Evolutionary conservation across 495 filamentous ascomycete genomes (phyloP).

Genomic region (Durotheca rogersii): DNA sequence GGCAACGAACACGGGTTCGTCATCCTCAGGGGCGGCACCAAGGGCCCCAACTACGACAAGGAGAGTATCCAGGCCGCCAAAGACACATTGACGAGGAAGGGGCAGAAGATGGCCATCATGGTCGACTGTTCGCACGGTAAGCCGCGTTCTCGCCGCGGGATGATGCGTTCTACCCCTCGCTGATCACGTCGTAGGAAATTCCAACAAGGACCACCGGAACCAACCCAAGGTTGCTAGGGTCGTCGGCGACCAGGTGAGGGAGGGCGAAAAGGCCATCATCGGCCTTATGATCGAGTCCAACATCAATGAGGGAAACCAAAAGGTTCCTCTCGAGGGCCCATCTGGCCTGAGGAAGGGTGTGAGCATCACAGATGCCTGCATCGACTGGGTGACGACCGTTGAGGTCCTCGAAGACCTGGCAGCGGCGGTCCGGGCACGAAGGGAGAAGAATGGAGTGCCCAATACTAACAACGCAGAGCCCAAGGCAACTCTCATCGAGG

Average conservation of each 20-base stretch:
- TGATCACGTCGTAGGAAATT: constrained; percentile 56
- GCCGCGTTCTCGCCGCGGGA: constrained; percentile 12
- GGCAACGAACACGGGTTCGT: constrained; percentile 98
- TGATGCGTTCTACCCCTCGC: constrained; percentile 8
- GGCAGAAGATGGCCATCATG: constrained; percentile 88
- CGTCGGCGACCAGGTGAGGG: constrained; percentile 80
- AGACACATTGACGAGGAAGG: constrained; percentile 80
- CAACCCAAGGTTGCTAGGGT: constrained; percentile 88
- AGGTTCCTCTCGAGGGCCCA: constrained; percentile 83
- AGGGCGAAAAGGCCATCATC: constrained; percentile 84
- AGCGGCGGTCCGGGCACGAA: constrained; percentile 74
- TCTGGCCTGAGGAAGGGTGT: constrained; percentile 83
- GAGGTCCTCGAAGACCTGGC: constrained; percentile 84
- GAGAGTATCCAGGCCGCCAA: constrained; percentile 76
- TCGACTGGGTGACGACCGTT: constrained; percentile 89
- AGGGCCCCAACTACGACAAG: constrained; percentile 92
- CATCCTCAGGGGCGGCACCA: constrained; percentile 86
- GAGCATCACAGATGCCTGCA: constrained; percentile 96
- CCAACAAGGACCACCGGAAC: constrained; percentile 76
- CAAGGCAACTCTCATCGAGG: constrained; percentile 44
- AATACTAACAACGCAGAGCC: constrained; percentile 29
- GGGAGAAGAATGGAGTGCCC: constrained; percentile 46
- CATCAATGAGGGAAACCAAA: constrained; percentile 94
- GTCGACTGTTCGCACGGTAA: constrained; percentile 93
- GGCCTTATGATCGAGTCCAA: constrained; percentile 99